Conservation (phyloP, 805 yeast genomes). For the Candida coleopterorum region DNA sequence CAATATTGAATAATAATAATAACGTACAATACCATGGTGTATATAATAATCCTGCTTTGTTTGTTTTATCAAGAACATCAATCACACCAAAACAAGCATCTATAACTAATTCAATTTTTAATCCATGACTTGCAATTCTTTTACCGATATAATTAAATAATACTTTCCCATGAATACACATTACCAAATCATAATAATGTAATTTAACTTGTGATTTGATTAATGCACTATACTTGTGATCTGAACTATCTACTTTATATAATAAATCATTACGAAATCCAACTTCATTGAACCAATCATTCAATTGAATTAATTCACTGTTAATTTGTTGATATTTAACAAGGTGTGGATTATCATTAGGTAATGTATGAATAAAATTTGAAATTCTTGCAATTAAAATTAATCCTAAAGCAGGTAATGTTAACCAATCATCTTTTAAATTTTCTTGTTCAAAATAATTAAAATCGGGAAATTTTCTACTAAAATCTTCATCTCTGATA, state of each 20-base stretch:
- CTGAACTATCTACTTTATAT: conserved; percentile 8
- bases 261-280: conserved; percentile 28
- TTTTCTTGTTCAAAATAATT: conserved; percentile 22
- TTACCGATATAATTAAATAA: conserved; percentile 31
- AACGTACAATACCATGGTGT: conserved; percentile 54
- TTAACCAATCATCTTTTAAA: conserved; percentile 45
- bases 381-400: conserved; percentile 39
- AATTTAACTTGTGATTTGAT: conserved; percentile 33
- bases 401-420: conserved; percentile 43
- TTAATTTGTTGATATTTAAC: conserved; percentile 29
- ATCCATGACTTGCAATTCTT: conserved; percentile 24
- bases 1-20: conserved; percentile 40
- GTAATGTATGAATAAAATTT: conserved; percentile 29
- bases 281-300: conserved; percentile 28
- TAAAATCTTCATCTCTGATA: conserved; percentile 31
- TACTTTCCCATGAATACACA: conserved; percentile 32
- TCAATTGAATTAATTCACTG: conserved; percentile 23
- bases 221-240: conserved; percentile 12
- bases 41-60: conserved; percentile 22
- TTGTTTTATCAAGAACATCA: conserved; percentile 24
- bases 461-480: conserved; percentile 26
- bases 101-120: conserved; percentile 26
- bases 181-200: conserved; percentile 34
- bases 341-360: conserved; percentile 20
- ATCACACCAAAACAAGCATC: conserved; percentile 27